These are phyloP conservation scores for Neoscytalidium dimidiatum DNA, from an alignment of 2,329 filamentous ascomycete genomes.

Conservation along the genomic window DNA sequence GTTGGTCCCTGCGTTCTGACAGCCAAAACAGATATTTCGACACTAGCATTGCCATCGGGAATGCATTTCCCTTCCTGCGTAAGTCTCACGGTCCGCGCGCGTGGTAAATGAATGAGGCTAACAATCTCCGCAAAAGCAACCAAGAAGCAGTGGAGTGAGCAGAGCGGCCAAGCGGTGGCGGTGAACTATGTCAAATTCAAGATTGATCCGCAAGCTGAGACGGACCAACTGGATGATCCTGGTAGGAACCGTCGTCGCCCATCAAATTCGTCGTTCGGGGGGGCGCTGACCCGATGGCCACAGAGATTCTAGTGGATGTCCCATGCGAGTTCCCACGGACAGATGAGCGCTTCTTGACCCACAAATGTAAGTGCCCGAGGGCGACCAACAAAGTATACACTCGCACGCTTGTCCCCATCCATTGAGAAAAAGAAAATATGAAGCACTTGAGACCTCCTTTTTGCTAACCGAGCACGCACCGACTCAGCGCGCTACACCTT, in stretches of 20 bases:
- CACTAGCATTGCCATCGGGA: background rate
- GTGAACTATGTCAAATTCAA: slow-evolving; percentile 26
- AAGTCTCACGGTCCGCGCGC: background rate
- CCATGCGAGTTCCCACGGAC: slow-evolving; percentile 55
- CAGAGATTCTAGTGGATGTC: slow-evolving; percentile 26
- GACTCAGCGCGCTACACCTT: background rate
- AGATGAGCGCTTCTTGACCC: slow-evolving; percentile 45
- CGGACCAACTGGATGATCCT: background rate
- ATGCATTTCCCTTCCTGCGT: background rate
- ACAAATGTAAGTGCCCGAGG: background rate
- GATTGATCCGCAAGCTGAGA: slow-evolving; percentile 26
- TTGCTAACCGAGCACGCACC: background rate
- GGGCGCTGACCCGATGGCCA: background rate
- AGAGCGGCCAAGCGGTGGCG: slow-evolving; percentile 27
- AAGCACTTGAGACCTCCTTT: background rate
- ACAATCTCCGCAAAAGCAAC: background rate
- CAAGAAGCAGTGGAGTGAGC: slow-evolving; percentile 27
- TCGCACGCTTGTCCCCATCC: background rate
- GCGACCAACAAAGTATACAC: background rate
- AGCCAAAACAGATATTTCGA: background rate
- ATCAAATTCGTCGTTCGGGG: slow-evolving; percentile 25
- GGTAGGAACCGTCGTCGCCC: slow-evolving; percentile 14
- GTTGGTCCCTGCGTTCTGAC: background rate
- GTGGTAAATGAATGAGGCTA: background rate
- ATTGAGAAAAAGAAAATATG: background rate